Conservation (phyloP, 805 yeast genomes). For the Candida caryicola region DNA sequence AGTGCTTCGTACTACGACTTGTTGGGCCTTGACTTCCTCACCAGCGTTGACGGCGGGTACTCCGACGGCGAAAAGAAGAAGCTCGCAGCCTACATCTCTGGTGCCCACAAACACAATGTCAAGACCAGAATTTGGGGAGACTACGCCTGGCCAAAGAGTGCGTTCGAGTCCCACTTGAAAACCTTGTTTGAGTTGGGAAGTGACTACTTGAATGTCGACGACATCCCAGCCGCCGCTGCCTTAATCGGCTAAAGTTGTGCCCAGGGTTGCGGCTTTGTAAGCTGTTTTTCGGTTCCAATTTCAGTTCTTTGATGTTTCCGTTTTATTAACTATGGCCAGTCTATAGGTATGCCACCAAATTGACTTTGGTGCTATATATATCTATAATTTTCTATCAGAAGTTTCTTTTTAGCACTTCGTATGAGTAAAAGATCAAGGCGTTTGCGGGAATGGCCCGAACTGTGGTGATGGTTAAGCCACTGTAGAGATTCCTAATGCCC, state of each 20-base stretch:
- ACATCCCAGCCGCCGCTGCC: conserved; percentile 41
- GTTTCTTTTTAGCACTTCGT: conserved; percentile 56
- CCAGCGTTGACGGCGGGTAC: conserved; percentile 25
- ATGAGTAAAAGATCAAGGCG: conserved; percentile 78
- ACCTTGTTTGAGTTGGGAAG: conserved; percentile 48
- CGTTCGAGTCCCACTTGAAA: conserved; percentile 47
- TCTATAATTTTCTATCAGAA: conserved; percentile 12
- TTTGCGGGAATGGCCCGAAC: conserved; percentile 85
- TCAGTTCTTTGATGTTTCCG: no score
- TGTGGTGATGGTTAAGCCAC: conserved; percentile 82
- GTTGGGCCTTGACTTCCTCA: conserved; percentile 20
- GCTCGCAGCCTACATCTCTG: conserved; percentile 26
- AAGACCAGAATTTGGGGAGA: conserved; percentile 71
- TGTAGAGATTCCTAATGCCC: conserved; percentile 72
- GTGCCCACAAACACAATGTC: conserved; percentile 50
- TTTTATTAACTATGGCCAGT: no score
- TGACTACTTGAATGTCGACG: conserved; percentile 64
- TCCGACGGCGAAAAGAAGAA: conserved; percentile 26
- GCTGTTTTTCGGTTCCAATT: no score
- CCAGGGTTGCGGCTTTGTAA: no score
- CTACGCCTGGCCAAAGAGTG: conserved; percentile 58
- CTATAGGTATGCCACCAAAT: no score
- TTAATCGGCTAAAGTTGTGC: no score
- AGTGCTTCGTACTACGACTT: conserved; percentile 41
- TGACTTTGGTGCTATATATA: no score